Percentiles rank a stretch among this genome's conserved stretches.
Conservation (phyloP, 2,329 filamentous ascomycete species). For the Colletotrichum sp. region DNA sequence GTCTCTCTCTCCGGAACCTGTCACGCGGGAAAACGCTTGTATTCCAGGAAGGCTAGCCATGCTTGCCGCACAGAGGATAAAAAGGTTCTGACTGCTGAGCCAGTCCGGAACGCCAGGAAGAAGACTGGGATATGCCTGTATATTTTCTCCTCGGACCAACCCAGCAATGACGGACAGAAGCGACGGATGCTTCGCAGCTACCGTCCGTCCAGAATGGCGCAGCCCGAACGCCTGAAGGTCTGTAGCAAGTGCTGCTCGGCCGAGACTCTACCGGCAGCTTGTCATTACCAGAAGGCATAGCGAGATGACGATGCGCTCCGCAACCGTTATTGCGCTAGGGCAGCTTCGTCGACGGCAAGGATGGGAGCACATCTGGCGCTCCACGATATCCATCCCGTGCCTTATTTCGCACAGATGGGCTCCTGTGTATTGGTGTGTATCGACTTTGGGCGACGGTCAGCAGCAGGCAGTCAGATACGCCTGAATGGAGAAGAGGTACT, state of each 20-base stretch:
- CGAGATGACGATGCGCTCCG: slow-evolving; percentile 14
- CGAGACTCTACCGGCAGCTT: slow-evolving; percentile 1
- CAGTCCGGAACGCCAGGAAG: neutral
- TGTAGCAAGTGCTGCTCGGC: slow-evolving; percentile 8
- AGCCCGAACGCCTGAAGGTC: neutral
- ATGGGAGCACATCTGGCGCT: neutral
- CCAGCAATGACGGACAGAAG: slow-evolving; percentile 10
- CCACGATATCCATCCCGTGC: slow-evolving; percentile 6
- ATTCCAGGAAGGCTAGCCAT: slow-evolving; percentile 1
- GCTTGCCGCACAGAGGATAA: slow-evolving; percentile 6
- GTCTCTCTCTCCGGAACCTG: neutral
- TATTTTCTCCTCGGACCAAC: neutral
- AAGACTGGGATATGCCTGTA: slow-evolving; percentile 4
- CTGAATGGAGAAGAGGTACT: slow-evolving; percentile 1
- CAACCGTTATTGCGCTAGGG: slow-evolving; percentile 8
- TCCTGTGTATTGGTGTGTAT: neutral
- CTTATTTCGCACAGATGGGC: slow-evolving; percentile 3
- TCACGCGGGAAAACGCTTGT: slow-evolving; percentile 1
- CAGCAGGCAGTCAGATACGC: slow-evolving; percentile 13
- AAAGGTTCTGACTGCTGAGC: slow-evolving; percentile 1
- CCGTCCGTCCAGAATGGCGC: neutral
- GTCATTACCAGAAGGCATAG: neutral
- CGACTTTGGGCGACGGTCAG: neutral
- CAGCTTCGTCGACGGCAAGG: slow-evolving; percentile 7
- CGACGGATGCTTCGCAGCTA: slow-evolving; percentile 8